Evolutionary conservation across 768 basidiomycete species (phyloP).

Genomic region (Xerocomus spinulosus): DNA sequence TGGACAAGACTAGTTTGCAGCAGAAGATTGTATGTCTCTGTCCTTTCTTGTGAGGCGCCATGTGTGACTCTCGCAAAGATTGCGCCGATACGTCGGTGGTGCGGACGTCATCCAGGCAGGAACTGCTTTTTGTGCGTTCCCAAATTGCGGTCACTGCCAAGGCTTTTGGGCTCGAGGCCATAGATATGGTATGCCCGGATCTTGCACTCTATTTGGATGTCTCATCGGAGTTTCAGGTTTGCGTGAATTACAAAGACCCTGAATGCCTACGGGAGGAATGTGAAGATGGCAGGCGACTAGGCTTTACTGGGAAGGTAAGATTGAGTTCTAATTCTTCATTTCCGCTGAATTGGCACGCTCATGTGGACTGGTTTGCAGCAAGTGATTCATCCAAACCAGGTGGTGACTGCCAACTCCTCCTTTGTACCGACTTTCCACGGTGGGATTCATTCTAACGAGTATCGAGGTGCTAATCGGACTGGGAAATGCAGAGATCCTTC

Average conservation of each 20-base stretch:
- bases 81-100: conserved; percentile 86
- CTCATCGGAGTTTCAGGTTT: conserved; percentile 50
- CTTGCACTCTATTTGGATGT: neutral
- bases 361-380: conserved; percentile 47
- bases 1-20: conserved; percentile 64
- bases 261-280: conserved; percentile 69
- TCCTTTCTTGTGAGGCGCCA: neutral
- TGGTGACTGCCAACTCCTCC: conserved; percentile 68
- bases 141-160: conserved; percentile 78
- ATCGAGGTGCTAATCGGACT: neutral
- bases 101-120: conserved; percentile 66
- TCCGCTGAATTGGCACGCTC: neutral
- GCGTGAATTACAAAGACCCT: conserved; percentile 78
- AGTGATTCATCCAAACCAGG: conserved; percentile 90
- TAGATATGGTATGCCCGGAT: conserved; percentile 70
- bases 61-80: conserved; percentile 42
- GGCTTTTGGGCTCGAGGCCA: conserved; percentile 77
- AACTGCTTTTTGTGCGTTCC: conserved; percentile 81
- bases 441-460: conserved; percentile 22
- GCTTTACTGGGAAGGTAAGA: conserved; percentile 85
- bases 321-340: neutral
- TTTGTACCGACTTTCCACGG: conserved; percentile 76
- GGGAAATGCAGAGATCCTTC: conserved; percentile 58
- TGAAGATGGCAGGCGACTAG: conserved; percentile 71
- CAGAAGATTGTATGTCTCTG: conserved; percentile 75